Conservation (phyloP, 1,284 basidiomycete genomes). For the Cerrena zonata region DNA sequence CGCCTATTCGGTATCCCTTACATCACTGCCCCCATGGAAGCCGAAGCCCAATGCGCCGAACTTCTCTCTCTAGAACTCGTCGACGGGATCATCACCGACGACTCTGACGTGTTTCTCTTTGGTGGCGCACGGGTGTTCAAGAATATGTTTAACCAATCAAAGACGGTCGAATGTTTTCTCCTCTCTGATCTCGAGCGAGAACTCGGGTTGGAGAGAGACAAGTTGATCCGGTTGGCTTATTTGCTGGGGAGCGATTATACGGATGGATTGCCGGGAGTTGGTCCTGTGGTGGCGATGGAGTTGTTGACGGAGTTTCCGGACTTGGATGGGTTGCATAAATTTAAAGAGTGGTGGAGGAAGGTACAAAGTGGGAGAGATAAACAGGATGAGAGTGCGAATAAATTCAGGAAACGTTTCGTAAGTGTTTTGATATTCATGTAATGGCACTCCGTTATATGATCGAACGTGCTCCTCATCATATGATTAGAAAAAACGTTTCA, state of each 20-base stretch:
- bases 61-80: constrained; percentile 82
- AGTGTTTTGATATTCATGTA: constrained; percentile 31
- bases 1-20: constrained; percentile 96
- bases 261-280: constrained; percentile 90
- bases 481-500: constrained; percentile 93
- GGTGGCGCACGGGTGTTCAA: constrained; percentile 91
- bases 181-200: constrained; percentile 82
- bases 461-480: constrained; percentile 6
- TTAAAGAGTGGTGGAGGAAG: constrained; percentile 91
- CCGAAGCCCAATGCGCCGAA: constrained; percentile 96
- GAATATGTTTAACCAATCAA: constrained; percentile 99
- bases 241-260: constrained; percentile 96
- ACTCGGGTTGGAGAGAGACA: constrained; percentile 81
- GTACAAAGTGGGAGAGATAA: constrained; percentile 90
- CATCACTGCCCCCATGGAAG: constrained; percentile 98
- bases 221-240: constrained; percentile 86
- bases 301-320: constrained; percentile 87
- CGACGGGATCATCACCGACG: constrained; percentile 97
- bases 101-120: constrained; percentile 98
- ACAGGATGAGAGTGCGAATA: constrained; percentile 62
- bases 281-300: constrained; percentile 96
- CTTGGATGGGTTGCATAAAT: constrained; percentile 74
- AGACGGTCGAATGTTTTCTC: constrained; percentile 95
- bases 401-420: constrained; percentile 82
- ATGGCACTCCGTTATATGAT: no score